Conservation (phyloP, 495 filamentous ascomycete genomes). For the Xylaria acuta region DNA sequence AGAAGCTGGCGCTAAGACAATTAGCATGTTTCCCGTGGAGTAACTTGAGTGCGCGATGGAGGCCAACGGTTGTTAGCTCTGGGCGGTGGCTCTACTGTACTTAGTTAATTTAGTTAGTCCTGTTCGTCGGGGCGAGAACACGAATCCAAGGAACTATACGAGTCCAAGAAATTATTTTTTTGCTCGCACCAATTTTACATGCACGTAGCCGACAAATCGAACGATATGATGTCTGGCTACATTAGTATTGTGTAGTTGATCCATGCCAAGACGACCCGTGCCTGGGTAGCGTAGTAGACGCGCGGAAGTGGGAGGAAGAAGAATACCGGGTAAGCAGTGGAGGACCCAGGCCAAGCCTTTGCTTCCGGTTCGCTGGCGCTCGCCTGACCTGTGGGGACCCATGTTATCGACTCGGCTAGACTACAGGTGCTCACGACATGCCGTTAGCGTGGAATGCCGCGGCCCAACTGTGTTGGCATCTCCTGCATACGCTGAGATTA, state of each 20-base stretch:
- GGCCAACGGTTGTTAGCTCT: not conserved
- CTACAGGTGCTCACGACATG: not conserved
- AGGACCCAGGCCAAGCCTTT: not conserved
- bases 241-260: not conserved
- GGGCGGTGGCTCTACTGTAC: not conserved
- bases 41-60: too few relatives aligned
- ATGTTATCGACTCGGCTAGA: not conserved
- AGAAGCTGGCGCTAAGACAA: not conserved
- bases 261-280: not conserved
- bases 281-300: slow-evolving; percentile 18
- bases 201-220: slow-evolving; percentile 13
- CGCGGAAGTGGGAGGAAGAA: slow-evolving; percentile 20
- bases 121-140: not conserved
- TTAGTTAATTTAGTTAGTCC: too few relatives aligned
- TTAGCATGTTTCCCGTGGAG: not conserved
- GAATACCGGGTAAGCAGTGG: slow-evolving; percentile 3
- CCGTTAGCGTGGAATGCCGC: slow-evolving; percentile 1
- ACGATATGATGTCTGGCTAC: slow-evolving; percentile 5
- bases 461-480: slow-evolving; percentile 7
- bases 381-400: not conserved
- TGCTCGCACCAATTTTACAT: too few relatives aligned
- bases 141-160: too few relatives aligned
- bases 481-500: slow-evolving; percentile 9
- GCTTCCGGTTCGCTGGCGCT: slow-evolving; percentile 22
- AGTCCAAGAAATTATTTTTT: too few relatives aligned